Evolutionary conservation across 202 grass and related monocot genomes (phyloP).

Genomic region (Panicum virgatum): DNA sequence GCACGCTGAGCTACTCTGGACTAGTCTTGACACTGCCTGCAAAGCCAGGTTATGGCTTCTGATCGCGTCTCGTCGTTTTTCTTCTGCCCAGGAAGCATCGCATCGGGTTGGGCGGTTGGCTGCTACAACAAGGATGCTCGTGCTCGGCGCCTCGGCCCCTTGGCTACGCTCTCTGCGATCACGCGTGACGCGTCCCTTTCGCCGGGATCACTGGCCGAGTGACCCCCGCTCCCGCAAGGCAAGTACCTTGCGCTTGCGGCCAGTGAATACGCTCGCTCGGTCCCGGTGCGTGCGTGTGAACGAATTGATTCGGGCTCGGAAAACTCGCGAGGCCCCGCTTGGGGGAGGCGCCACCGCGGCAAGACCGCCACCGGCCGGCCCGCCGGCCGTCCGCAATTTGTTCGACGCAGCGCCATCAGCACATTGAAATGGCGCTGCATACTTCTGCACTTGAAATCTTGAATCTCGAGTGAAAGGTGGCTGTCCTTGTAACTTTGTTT

Average conservation of each 20-base stretch:
- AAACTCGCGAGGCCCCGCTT: constrained; percentile 1
- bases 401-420: neutral
- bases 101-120: neutral
- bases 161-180: constrained; percentile 23
- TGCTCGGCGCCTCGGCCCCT: neutral
- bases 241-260: neutral
- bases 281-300: constrained; percentile 32
- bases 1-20: neutral
- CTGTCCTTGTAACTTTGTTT: neutral
- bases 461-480: neutral
- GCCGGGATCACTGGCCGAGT: constrained; percentile 19
- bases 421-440: neutral
- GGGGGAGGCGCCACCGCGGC: constrained; percentile 52
- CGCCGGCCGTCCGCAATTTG: neutral
- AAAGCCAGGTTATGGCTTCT: neutral
- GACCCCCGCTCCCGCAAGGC: neutral
- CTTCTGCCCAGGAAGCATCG: neutral
- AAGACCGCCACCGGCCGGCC: neutral
- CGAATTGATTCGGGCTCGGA: constrained; percentile 12
- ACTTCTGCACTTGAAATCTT: neutral
- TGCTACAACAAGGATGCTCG: no score
- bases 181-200: constrained; percentile 27
- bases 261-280: neutral
- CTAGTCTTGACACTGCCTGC: neutral
- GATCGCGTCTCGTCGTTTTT: neutral